Evolutionary conservation across 768 basidiomycete genomes (phyloP), one percentile per base, ranked within the genome.

Genomic region (Cytidiella melzeri): DNA sequence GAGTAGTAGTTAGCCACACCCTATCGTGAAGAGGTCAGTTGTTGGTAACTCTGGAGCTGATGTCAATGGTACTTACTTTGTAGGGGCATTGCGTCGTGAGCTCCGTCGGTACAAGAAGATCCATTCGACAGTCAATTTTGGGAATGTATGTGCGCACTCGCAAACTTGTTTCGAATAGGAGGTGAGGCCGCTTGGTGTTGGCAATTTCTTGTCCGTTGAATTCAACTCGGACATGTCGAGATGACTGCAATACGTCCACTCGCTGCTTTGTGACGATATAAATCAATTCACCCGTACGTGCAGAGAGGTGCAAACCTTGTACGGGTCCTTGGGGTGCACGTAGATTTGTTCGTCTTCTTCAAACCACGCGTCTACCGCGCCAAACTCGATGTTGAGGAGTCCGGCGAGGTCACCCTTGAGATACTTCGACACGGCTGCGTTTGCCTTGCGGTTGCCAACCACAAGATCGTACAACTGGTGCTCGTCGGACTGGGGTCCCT

Each of bases 331-430:
- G 6, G 80, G 77, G 51, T 85, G 83, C 1, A 72, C 67, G 49
- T 70, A 78, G 26, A 84, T 72, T 48, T 76, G 62, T 42, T 85
- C 81, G 43, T 83, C 82, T 58, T 84, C 82, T 65, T 84, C 82
- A 45, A 83, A 81, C 83, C 83, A 84, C 3, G 73, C 72, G 53
- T 82, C 81, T 57, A 74, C 72, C 15, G 71, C 72, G 12, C 64
- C 62, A 45, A 80, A 82, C 11, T 60, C 59, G 50, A 85, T 59
- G 41, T 71, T 76, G 30, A 77, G 64, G 24, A 83, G 66, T 5
- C 75, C 76, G 20, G 64, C 64, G 11, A 81, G 59, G 43, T 69
- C 59, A 38, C 70, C 65, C 53, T 66, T 56, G 13, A 58, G 64
- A 41, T 64, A 68, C 50, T 66, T 57, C 24, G 61, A 69, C n/a